Evolutionary conservation across 2,329 filamentous ascomycete species (phyloP), one percentile per base, ranked within the genome.

Genomic region (Ploettnerulaceae sp.): DNA sequence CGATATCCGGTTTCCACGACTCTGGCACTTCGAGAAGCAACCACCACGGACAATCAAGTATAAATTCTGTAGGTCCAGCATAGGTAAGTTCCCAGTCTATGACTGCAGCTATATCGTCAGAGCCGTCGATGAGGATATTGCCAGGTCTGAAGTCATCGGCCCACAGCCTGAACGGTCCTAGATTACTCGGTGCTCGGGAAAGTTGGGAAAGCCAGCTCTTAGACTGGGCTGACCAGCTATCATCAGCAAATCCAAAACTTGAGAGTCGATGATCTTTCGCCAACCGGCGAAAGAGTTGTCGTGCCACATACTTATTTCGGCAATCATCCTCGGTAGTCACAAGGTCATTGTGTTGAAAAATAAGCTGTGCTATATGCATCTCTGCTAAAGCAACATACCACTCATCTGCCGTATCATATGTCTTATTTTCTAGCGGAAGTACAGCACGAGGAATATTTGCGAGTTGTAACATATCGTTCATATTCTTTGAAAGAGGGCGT

Each of bases 271-370:
- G 15, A 11, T 32, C 15, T 31, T 41, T 41, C 8, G 17, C 26
- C 15, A 41, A 3, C 24, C 54, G 64, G 5, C 65, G 66, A 24
- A 42, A 47, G 0, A 72, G 48, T 18, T 66, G 62, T 5, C 67
- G 67, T 4, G 67, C 63, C 3, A 70, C 60, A 40, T 69, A 70
- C 47, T 72, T 71, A 14, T 65, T 67, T 4, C 65, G 61, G 33
- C 63, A 67, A 46, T 72, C 68, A 14, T 67, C 65, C 20, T 64
- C 67, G 1, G 60, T 58, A 0, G 49, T 45, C 3, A 70, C 55
- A 0, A 63, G 52, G 29, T 69, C 62, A 47, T 71, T 70, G 39
- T 63, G 65, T 51, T 72, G 67, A 44, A 68, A 68, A 7, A 61
- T 43, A 3, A 71, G 47, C 29, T 71, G 68, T 15, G 56, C 56